Evolutionary conservation across 164 flowering plant genomes (phyloP).

Genomic region (Stephania yunnanensis): DNA sequence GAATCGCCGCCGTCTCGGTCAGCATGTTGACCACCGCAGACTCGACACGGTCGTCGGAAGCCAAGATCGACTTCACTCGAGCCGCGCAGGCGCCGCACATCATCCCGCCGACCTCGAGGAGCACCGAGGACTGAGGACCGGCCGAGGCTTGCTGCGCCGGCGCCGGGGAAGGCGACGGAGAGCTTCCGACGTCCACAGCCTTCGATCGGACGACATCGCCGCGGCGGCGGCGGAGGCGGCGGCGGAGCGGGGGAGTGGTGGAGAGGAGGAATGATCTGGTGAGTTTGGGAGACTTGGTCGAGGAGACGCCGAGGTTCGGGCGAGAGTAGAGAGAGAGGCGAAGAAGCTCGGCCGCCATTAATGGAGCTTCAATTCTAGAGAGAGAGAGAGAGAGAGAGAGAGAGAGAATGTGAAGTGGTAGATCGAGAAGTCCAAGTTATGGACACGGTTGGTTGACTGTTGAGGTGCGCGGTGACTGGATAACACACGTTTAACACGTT

Average conservation of each 20-base stretch:
- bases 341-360: constrained; percentile 31
- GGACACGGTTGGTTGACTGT: not conserved
- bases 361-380: not conserved
- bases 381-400: no score
- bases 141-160: not conserved
- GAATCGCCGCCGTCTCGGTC: constrained; percentile 83
- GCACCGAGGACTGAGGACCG: constrained; percentile 28
- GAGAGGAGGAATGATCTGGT: constrained; percentile 9
- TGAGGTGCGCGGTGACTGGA: not conserved
- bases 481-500: constrained; percentile 2
- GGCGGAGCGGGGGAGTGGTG: constrained; percentile 8
- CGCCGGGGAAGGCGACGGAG: constrained; percentile 8
- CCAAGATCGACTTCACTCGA: constrained; percentile 67
- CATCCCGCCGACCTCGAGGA: constrained; percentile 88
- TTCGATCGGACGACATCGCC: constrained; percentile 17
- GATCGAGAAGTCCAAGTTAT: not conserved
- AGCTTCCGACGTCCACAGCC: constrained; percentile 25
- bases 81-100: constrained; percentile 97
- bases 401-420: not conserved
- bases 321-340: constrained; percentile 25
- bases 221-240: not conserved
- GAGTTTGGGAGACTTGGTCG: not conserved
- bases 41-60: constrained; percentile 75
- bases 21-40: constrained; percentile 80
- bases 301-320: constrained; percentile 18